Evolutionary conservation across 345 rosid genomes (phyloP), one percentile per base, ranked within the genome.

Genomic region (Murraya paniculata): DNA sequence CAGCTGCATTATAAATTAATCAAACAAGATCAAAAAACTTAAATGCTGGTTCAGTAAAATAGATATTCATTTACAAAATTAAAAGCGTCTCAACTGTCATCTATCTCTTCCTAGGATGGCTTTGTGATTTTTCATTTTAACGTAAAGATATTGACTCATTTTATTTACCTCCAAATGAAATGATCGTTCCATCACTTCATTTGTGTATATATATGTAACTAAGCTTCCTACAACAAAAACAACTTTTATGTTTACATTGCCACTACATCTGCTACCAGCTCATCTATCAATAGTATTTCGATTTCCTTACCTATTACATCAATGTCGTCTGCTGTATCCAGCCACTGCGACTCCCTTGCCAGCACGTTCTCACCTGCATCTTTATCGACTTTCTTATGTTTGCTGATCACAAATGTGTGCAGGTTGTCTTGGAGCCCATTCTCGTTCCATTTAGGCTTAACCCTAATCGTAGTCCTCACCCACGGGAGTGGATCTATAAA

Each of bases 261-360:
- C 64, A 84, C 81, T 75, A 88, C 73, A 86, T 96, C 97, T 78
- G 80, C 84, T 39, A 90, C 80, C 78, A 95, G 69, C 73, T 90
- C 98, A 78, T 90, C 90, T 70, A 90, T 86, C 86, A 95, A 58
- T 81, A 83, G 30, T 75, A 73, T 82, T 89, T 91, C 98, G 3
- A 92, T 87, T 22, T 93, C 93, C 84, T 89, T 88, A 78, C 98
- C 97, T 36, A 95, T 83, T 67, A 68, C 64, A 67, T 92, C 93
- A 31, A 87, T 77, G 21, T 89, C 88, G 41, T 86, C 90, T 75
- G 86, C 87, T 67, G 87, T 77, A 25, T 84, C 87, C 68, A 90
- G 77, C 98, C 98, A 93, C 78, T 79, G 83, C 0, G 77, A 71
- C 75, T 87, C 93, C 24, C 73, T 65, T 48, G 70, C 86, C 39